phyloP scores from a whole-genome alignment of 306 rosid species.

The Cucumis cinereus region DNA sequence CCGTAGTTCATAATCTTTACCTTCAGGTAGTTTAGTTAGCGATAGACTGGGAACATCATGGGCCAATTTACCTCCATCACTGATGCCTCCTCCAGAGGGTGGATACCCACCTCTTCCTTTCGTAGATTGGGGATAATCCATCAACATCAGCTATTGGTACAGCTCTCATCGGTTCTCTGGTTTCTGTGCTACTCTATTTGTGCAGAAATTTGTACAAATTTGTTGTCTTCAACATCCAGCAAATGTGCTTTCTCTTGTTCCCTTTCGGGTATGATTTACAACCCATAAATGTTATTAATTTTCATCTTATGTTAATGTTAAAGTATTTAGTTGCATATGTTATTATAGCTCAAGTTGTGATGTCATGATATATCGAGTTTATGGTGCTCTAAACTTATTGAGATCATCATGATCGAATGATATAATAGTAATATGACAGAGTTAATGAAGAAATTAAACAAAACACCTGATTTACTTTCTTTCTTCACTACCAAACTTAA shows the following conservation, averaged over 20 bases:
- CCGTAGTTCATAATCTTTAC: neutral
- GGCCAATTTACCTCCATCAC: slow-evolving; percentile 69
- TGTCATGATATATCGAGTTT: neutral
- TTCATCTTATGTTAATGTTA: neutral
- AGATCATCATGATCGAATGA: neutral
- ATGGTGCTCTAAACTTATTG: neutral
- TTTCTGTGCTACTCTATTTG: neutral
- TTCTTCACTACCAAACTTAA: slow-evolving; percentile 4
- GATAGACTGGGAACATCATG: slow-evolving; percentile 34
- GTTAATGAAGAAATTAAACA: neutral
- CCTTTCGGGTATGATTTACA: neutral
- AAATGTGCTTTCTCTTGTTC: neutral
- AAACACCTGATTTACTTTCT: neutral
- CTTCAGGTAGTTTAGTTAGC: slow-evolving; percentile 30
- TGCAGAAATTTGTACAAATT: neutral
- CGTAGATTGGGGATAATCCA: slow-evolving; percentile 48
- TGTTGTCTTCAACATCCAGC: neutral
- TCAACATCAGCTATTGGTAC: neutral
- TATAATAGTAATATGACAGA: neutral
- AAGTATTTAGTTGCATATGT: neutral
- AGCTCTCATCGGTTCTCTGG: neutral
- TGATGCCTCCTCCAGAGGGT: slow-evolving; percentile 57
- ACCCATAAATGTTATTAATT: neutral
- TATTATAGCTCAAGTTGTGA: neutral
- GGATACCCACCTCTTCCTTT: slow-evolving; percentile 42